Evolutionary conservation across 441 rosid genomes (phyloP), one percentile per base, ranked within the genome.

Genomic region (Erysimum cheiri): DNA sequence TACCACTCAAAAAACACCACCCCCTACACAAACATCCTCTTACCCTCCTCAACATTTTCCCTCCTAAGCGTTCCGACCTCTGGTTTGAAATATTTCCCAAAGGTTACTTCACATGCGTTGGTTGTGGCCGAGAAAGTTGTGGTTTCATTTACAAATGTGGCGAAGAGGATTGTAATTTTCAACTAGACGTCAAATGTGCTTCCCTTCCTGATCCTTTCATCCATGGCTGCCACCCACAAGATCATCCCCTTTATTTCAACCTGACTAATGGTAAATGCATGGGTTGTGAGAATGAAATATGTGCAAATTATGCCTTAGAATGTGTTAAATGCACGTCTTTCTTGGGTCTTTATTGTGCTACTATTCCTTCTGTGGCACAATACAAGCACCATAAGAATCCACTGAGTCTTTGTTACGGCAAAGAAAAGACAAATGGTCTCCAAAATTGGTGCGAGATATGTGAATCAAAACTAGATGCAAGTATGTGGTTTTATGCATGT

Each of bases 301-400:
- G 49, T 44, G 15, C 49, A 14, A 7, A 0, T 1, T 44, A 14
- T 44, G 22, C 1, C 17, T 1, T 50, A 13, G 56, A 50, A 50
- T 50, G 56, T 12, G 1, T 50, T 2, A 26, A 26, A 11, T 26
- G 56, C 4, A 6, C 26, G 0, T 11, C 17, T 0, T 50, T 50
- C 28, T 50, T 26, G 56, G 13, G 56, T 9, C 6, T 50, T 1
- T 2, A 1, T 0, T 50, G 56, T 12, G 56, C 56, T 12, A 24
- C 14, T 50, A 0, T 50, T 33, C 56, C 56, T 26, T 1, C 2
- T 50, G 5, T 0, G 32, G 15, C 56, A 10, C 31, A 62, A 9
- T 62, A 62, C 55, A 62, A 62, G 11, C 55, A 62, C 1, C 55
- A 62, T 46, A 46, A 1, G 6, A 55, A 62, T 46, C 55, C 43